Evolutionary conservation across 306 rosid genomes (phyloP), one percentile per base, ranked within the genome.

Genomic region (Castanea crenata): DNA sequence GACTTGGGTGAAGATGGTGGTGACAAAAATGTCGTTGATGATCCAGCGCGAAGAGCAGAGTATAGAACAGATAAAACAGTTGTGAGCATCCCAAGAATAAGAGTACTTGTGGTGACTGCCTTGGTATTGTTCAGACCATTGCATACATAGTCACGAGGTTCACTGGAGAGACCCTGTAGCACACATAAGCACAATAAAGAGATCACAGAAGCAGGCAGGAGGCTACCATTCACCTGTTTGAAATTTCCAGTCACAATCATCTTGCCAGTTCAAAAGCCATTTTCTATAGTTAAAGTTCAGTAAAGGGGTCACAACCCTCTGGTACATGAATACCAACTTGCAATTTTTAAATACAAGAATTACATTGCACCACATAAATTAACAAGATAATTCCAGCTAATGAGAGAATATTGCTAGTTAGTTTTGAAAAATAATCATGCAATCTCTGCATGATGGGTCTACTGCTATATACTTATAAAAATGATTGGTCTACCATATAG

Each of bases 1-100:
- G 86, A 64, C 76, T 32, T 95, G 23, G 97, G 97, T 73, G 99
- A 95, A 81, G 98, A 88, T 55, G 96, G 90, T 34, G 98, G 99
- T 14, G 98, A 95, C 23, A 95, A 78, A 85, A 95, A 93, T 38
- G 97, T 79, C 41, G 91, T 91, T 6, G 99, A 95, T 81, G 98
- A 95, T 71, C 99, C 99, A 71, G 98, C 98, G 23, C 99, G 98
- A 73, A 95, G 81, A 38, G 99, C 99, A 15, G 97, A 95, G 85
- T 95, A 95, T 81, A 95, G 68, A 82, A 95, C 97, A 31, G 99
- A 93, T 72, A 95, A 85, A 75, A 95, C 84, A 3, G 99, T 95
- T 2, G 97, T 95, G 46, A 87, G 85, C 98, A 95, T 81, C 81
- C 99, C 99, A 79, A 95, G 97, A 83, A 95, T 73, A 10, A 93